Evolutionary conservation across 257 asterid genomes (phyloP).

Genomic region (Solanum lycopersicoides): DNA sequence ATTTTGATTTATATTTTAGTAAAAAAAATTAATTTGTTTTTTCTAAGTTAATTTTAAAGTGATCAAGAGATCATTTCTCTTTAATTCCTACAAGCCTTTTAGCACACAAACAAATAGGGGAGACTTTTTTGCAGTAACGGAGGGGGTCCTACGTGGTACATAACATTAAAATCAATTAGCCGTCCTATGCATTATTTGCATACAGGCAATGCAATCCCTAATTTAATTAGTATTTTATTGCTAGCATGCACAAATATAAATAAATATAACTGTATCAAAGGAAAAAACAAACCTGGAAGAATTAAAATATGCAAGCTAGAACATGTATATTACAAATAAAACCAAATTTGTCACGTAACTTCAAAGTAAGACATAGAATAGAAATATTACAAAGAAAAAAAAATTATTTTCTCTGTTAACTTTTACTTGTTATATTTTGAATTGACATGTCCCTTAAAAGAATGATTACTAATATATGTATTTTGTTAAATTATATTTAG

Average conservation of each 20-base stretch:
- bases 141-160: not conserved
- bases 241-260: not conserved
- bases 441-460: too few species aligned
- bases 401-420: accelerated
- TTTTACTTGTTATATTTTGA: too few species aligned
- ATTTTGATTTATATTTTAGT: too few species aligned
- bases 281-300: not conserved
- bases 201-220: not conserved
- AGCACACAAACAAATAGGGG: not conserved
- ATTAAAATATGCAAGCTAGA: not conserved
- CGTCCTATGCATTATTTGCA: not conserved
- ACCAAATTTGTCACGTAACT: not conserved
- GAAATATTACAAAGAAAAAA: not conserved
- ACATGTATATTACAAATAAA: not conserved
- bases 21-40: too few species aligned
- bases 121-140: not conserved
- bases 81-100: not conserved
- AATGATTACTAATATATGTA: too few species aligned
- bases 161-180: not conserved
- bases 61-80: too few species aligned
- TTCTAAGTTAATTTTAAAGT: too few species aligned
- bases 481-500: too few species aligned
- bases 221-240: not conserved
- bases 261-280: not conserved
- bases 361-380: not conserved